phyloP scores from a whole-genome alignment of 805 yeast species.

The Novakomyces olei region DNA sequence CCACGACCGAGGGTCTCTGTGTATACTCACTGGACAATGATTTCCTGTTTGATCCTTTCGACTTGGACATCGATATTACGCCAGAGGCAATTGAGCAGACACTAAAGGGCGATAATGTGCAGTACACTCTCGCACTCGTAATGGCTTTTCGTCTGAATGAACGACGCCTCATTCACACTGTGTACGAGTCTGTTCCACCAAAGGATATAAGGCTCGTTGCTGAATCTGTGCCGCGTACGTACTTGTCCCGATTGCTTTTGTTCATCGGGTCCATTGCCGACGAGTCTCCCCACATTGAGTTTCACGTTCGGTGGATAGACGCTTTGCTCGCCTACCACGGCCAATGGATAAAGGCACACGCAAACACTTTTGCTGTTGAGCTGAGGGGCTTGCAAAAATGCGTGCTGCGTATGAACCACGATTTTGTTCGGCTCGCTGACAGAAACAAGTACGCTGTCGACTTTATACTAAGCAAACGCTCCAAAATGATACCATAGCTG shows the following conservation, averaged over 20 bases:
- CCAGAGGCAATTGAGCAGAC: constrained; percentile 50
- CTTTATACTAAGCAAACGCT: constrained; percentile 1
- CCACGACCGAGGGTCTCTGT: constrained; percentile 81
- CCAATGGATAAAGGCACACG: constrained; percentile 37
- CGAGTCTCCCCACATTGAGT: constrained; percentile 68
- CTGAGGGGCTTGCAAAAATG: constrained; percentile 7
- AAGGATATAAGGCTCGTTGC: constrained; percentile 46
- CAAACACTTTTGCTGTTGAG: constrained; percentile 30
- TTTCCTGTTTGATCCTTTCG: constrained; percentile 76
- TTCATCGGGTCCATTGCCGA: constrained; percentile 47
- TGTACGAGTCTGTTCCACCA: constrained; percentile 53
- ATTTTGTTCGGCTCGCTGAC: background rate
- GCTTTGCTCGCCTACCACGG: constrained; percentile 54
- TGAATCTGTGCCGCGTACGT: constrained; percentile 52
- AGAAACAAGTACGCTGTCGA: background rate
- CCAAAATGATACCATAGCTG: too few species aligned
- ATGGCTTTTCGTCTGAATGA: constrained; percentile 92
- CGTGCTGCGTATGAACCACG: constrained; percentile 1
- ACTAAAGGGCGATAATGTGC: constrained; percentile 24
- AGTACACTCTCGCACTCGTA: constrained; percentile 55
- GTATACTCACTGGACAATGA: constrained; percentile 59
- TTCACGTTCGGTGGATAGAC: constrained; percentile 61
- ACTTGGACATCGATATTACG: constrained; percentile 77
- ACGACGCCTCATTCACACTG: constrained; percentile 40
- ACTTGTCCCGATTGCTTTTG: constrained; percentile 40